A percentile compares a stretch with the other conserved stretches of the same genome.
phyloP scores from a whole-genome alignment of 257 asterid genomes.

The Solanum commersonii region DNA sequence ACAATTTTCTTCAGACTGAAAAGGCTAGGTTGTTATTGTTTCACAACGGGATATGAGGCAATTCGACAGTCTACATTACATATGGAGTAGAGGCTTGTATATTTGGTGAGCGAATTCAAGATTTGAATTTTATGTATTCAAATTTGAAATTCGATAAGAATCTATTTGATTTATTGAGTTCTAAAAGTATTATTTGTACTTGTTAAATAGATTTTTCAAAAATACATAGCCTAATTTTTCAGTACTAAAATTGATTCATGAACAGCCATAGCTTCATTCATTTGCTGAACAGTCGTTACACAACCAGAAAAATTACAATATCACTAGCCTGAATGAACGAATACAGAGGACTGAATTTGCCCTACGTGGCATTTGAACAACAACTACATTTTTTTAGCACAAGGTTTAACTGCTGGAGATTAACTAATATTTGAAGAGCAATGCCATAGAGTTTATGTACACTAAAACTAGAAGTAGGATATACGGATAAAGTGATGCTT shows the following conservation, averaged over 20 bases:
- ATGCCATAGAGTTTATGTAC: slow-evolving; percentile 8
- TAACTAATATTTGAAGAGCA: slow-evolving; percentile 12
- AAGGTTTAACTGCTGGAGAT: slow-evolving; percentile 11
- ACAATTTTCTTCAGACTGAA: no score
- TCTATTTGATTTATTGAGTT: no score
- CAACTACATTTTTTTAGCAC: slow-evolving; percentile 1
- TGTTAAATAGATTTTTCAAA: background rate
- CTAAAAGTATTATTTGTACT: background rate
- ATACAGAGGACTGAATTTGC: slow-evolving; percentile 10
- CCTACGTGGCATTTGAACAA: background rate
- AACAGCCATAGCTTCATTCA: background rate
- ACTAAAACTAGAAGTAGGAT: slow-evolving; percentile 27
- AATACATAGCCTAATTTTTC: background rate
- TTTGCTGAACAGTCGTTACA: background rate
- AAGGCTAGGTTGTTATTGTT: no score
- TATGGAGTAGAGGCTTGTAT: no score
- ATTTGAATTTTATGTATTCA: no score
- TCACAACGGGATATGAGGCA: background rate
- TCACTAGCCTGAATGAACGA: slow-evolving; percentile 1
- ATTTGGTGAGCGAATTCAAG: background rate
- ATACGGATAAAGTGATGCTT: slow-evolving; percentile 11
- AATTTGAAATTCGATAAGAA: no score
- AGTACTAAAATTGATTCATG: background rate
- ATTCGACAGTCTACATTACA: no score
- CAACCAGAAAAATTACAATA: background rate